phyloP scores from a whole-genome alignment of 2,329 filamentous ascomycete species.

The Lasiodiplodia hormozganensis region DNA sequence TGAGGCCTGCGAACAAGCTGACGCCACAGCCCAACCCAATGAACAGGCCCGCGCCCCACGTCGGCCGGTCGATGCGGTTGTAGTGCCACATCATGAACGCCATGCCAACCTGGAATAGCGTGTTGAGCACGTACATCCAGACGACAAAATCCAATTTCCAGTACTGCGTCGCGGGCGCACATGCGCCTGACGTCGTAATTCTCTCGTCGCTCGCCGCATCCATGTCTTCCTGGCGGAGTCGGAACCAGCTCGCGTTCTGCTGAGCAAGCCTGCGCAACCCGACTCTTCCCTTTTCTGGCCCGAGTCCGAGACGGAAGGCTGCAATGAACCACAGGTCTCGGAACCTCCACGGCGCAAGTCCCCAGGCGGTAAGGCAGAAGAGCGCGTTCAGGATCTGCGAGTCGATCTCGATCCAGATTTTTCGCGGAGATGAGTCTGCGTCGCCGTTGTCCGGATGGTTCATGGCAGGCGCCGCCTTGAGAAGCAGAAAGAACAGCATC shows the following conservation, averaged over 20 bases:
- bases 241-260: slow-evolving; percentile 59
- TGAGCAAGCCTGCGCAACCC: slow-evolving; percentile 42
- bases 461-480: slow-evolving; percentile 76
- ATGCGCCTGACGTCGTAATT: slow-evolving; percentile 63
- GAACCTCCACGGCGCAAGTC: slow-evolving; percentile 78
- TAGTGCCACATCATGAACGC: slow-evolving; percentile 82
- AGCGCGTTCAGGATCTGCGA: slow-evolving; percentile 83
- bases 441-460: slow-evolving; percentile 54
- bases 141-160: slow-evolving; percentile 85
- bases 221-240: slow-evolving; percentile 67
- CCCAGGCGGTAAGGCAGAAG: slow-evolving; percentile 87
- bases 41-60: slow-evolving; percentile 80
- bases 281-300: slow-evolving; percentile 6
- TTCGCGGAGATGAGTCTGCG: slow-evolving; percentile 10
- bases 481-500: slow-evolving; percentile 86
- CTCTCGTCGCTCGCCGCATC: slow-evolving; percentile 48
- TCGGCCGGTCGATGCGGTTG: slow-evolving; percentile 74
- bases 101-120: slow-evolving; percentile 76
- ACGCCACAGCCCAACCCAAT: slow-evolving; percentile 76
- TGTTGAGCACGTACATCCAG: slow-evolving; percentile 81
- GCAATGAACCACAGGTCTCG: slow-evolving; percentile 78
- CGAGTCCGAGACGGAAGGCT: slow-evolving; percentile 63
- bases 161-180: slow-evolving; percentile 68
- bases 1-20: slow-evolving; percentile 9
- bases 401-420: slow-evolving; percentile 81